Base-by-base conservation (phyloP, 1,284 basidiomycete species). In the Malassezia furfur region DNA sequence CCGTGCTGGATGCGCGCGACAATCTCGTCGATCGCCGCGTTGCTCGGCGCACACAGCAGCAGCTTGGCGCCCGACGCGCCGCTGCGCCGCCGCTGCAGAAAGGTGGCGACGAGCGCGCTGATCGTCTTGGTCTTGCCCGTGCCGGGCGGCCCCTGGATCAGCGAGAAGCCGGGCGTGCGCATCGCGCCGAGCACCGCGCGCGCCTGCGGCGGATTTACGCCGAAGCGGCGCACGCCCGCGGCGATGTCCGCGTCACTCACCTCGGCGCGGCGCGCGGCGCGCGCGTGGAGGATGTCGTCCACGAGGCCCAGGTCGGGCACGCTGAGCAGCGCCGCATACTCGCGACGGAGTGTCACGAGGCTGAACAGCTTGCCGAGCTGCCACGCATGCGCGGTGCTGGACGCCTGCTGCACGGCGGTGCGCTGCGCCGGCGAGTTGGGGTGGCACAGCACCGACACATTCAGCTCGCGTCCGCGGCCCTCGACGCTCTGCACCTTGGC, bases 111-210 rank as follows among this genome's bases (percentile, higher is more conserved):
- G n/a, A 98, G 80, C 17, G 88, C 90, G 66, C 90, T 88, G 62
- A 99, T 98, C 0, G 94, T 99, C 48, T 90, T 96, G 10, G 94
- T 98, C 78, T 99, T 99, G 38, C 94, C 94, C 0, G 94, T 99
- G 62, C 94, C 94, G 1, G 94, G 94, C 28, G 94, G 94, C 46
- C 93, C 94, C 80, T 98, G 94, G 54, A 99, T 93, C 34, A 99
- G 78, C 0, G 84, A 83, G 70, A 99, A 96, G 1, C 91, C 94
- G 21, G 83, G 77, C 15, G 82, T 82, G 10, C 66, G 55, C 63
- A 94, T 79, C 0, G 90, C 82, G 22, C 84, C 84, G 5, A 89
- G 74, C 46, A 98, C 89, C 2, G 94, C 94, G 37, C 79, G 81
- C 3, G 93, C 93, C 76, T 99, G 94, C 3, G 94, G 93, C 72